Evolutionary conservation across 1,139 yeast species (phyloP), one percentile per base, ranked within the genome.

Genomic region (Hemisphaericaspora lyxosophila): DNA sequence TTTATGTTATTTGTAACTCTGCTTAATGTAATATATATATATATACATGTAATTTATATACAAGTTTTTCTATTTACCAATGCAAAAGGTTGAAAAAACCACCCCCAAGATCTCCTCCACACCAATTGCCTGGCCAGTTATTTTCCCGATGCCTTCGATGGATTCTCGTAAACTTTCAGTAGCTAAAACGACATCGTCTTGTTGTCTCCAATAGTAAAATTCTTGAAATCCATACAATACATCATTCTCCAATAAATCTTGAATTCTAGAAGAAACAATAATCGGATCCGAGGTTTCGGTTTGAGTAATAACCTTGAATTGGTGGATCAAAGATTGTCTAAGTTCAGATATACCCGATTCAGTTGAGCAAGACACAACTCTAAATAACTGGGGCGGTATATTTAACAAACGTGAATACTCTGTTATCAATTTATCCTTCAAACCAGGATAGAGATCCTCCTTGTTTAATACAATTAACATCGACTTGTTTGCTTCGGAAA

Each of bases 101-200:
- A 86, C 92, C 0, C 94, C 97, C 8, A 94, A 65, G 1, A 94
- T 80, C 54, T 92, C 98, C 53, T 92, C 97, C 0, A 90, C 75
- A 0, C 95, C 96, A 11, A 92, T 80, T 0, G 89, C 78, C 33
- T 85, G 85, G 0, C 98, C 98, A 0, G 97, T 89, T 26, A 92
- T 85, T 53, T 82, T 85, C 0, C 97, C 97, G 27, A 92, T 85
- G 0, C 97, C 97, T 19, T 85, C 90, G 11, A 85, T 80, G 0
- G 96, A 81, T 41, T 76, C 77, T 36, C 78, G 73, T 31, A 92
- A 68, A 43, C 85, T 82, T 44, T 92, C 96, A 1, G 87, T 70
- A 0, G 96, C 96, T 33, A 89, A 60, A 0, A 88, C 95, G 2
- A 88, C 80, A 50, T 89, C 97, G 31, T 77, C 81, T 6, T 66